phyloP scores from a whole-genome alignment of 257 asterid genomes.

The Thymus quinquecostatus region DNA sequence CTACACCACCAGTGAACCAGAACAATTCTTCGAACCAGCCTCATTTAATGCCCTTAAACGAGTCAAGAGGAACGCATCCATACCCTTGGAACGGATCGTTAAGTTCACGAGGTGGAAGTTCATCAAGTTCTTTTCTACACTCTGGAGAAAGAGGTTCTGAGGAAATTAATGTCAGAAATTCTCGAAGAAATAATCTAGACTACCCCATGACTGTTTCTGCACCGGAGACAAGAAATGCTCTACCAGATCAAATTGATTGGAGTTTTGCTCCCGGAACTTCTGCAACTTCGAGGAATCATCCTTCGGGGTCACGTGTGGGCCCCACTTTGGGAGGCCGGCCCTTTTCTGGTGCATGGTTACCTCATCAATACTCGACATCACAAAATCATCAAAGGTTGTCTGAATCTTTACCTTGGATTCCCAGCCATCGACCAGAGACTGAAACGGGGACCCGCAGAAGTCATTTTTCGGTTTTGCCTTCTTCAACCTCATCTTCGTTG shows the following conservation, averaged over 20 bases:
- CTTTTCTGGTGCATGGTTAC: conserved; percentile 50
- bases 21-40: conserved; percentile 45
- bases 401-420: conserved; percentile 56
- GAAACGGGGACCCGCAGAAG: conserved; percentile 61
- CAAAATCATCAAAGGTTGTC: conserved; percentile 50
- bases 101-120: conserved; percentile 49
- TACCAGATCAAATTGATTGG: conserved; percentile 67
- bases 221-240: conserved; percentile 52
- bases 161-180: conserved; percentile 48
- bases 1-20: conserved; percentile 41
- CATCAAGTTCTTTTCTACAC: conserved; percentile 45
- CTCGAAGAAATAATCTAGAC: conserved; percentile 52
- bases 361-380: conserved; percentile 53
- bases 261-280: conserved; percentile 58
- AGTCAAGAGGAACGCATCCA: conserved; percentile 47
- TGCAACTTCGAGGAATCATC: conserved; percentile 49
- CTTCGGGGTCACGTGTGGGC: conserved; percentile 49
- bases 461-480: conserved; percentile 50
- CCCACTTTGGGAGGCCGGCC: conserved; percentile 44
- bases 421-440: conserved; percentile 49
- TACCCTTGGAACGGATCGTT: conserved; percentile 58
- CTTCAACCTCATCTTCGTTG: conserved; percentile 52
- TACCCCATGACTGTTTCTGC: conserved; percentile 49
- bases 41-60: conserved; percentile 47
- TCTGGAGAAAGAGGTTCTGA: conserved; percentile 56